These are phyloP conservation scores for Cryptococcus sp. DNA, from an alignment of 1,284 basidiomycete species.

Conservation along the genomic window DNA sequence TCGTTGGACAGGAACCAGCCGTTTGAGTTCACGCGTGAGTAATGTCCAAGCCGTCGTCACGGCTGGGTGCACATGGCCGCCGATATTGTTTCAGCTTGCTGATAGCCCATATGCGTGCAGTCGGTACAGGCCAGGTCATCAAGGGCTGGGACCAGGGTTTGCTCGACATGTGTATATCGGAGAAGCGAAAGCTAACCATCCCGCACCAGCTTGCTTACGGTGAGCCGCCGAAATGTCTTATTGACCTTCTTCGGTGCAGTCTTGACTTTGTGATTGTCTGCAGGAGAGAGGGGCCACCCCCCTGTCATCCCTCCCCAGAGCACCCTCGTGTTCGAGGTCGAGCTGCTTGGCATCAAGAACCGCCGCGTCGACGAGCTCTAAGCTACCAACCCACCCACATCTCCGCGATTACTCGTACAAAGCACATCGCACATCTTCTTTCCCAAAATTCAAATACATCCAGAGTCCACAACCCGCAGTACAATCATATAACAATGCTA, in stretches of 20 bases:
- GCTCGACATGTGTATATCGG: conserved; percentile 74
- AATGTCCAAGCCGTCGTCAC: not conserved
- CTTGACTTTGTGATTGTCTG: not conserved
- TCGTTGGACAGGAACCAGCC: conserved; percentile 55
- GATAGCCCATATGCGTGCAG: conserved; percentile 23
- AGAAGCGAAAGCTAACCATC: conserved; percentile 88
- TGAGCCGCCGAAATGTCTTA: no score
- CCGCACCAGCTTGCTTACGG: conserved; percentile 76
- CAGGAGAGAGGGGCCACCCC: conserved; percentile 57
- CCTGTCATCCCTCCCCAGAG: conserved; percentile 75
- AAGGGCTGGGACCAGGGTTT: conserved; percentile 53
- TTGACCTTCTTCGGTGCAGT: not conserved
- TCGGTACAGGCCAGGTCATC: conserved; percentile 57
- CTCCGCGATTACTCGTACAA: no score
- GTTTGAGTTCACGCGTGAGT: conserved; percentile 53
- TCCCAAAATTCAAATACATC: not conserved
- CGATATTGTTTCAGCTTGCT: not conserved
- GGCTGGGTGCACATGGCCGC: not conserved
- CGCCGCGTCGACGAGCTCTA: conserved; percentile 41
- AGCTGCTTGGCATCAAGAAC: conserved; percentile 62
- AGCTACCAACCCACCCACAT: no score
- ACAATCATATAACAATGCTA: not conserved
- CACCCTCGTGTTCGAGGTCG: conserved; percentile 83
- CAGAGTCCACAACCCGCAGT: not conserved
- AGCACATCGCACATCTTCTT: no score